Evolutionary conservation across 169 alveolate genomes (phyloP), one percentile per base, ranked within the genome.

Genomic region (Neospora caninum): DNA sequence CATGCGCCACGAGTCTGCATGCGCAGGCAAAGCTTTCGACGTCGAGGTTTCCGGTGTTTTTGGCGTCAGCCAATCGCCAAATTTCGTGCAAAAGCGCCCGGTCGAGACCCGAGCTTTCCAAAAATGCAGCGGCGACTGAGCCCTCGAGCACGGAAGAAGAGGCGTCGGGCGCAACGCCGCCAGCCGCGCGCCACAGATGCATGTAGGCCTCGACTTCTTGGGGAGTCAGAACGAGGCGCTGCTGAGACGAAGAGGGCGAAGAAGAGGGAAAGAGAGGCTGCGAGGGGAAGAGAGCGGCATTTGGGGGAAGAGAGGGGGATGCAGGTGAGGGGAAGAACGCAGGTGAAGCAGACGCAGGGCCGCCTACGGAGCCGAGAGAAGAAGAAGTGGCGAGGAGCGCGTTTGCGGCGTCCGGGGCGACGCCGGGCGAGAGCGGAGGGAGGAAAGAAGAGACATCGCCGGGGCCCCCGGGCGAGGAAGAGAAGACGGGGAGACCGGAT

Each of bases 1-100:
- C 84, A n/a, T 73, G 84, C 84, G 84, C 84, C 31, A 73, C 84
- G 84, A 73, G 84, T 22, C 84, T 22, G 84, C 84, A 73, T 13
- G 84, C 84, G 84, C 84, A 73, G 4, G 84, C 84, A n/a, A 73
- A 73, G 43, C 84, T 73, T 22, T 73, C 84, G 84, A 73, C 42
- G 43, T 73, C 84, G 43, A 73, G 84, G 43, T 34, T 34, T 31
- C 84, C 84, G 43, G 84, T 13, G 43, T 73, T 73, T 13, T 73
- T 73, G 16, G n/a, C 39, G 43, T 73, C 84, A 0, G 84, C 84
- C 42, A 73, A 22, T 10, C 42, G 39, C 84, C 84, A 73, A 43
- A 73, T n/a, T 16, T 31, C 42, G 84, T 73, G 84, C 39, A 73
- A 43, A 13, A 36, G 39, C 13, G 25, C 42, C 27, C 84, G 84